Percentiles rank a stretch among this genome's conserved stretches.
Evolutionary conservation across 208 protist genomes (phyloP).

Genomic region (Herpetomonas muscarum): DNA sequence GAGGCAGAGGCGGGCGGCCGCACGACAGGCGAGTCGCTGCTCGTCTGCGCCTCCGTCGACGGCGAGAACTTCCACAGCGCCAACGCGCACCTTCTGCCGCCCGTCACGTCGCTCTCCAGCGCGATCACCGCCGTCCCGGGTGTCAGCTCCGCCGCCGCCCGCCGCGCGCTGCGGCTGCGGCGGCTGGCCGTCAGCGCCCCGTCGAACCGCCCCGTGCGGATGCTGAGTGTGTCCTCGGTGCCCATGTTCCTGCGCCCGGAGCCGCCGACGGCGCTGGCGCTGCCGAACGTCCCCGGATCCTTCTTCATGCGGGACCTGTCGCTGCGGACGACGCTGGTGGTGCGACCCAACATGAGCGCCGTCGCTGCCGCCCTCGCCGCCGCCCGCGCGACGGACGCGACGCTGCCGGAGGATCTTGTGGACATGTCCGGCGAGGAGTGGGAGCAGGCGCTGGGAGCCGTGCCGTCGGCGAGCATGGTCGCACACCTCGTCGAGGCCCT

Average conservation of each 20-base stretch:
- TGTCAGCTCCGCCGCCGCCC: neutral
- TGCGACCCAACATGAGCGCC: constrained; percentile 8
- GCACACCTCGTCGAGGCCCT: neutral
- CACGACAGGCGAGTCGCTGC: constrained; percentile 28
- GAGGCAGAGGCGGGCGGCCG: constrained; percentile 15
- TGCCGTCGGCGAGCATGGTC: neutral
- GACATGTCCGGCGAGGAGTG: neutral
- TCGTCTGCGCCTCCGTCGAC: constrained; percentile 57
- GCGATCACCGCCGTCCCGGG: constrained; percentile 7
- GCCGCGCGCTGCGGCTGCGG: neutral
- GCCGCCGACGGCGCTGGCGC: neutral
- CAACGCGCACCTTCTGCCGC: constrained; percentile 18
- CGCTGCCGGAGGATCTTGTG: neutral
- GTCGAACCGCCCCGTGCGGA: neutral
- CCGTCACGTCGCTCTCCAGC: constrained; percentile 4
- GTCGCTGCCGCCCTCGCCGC: neutral
- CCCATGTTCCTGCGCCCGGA: constrained; percentile 20
- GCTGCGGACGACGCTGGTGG: constrained; percentile 8
- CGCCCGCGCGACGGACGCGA: neutral
- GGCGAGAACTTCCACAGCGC: constrained; percentile 65
- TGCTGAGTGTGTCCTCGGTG: constrained; percentile 10
- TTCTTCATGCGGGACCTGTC: constrained; percentile 17
- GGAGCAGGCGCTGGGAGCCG: neutral
- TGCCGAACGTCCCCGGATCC: neutral
- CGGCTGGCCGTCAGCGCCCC: constrained; percentile 3